phyloP scores from a whole-genome alignment of 345 rosid genomes.

The Laguncularia racemosa region DNA sequence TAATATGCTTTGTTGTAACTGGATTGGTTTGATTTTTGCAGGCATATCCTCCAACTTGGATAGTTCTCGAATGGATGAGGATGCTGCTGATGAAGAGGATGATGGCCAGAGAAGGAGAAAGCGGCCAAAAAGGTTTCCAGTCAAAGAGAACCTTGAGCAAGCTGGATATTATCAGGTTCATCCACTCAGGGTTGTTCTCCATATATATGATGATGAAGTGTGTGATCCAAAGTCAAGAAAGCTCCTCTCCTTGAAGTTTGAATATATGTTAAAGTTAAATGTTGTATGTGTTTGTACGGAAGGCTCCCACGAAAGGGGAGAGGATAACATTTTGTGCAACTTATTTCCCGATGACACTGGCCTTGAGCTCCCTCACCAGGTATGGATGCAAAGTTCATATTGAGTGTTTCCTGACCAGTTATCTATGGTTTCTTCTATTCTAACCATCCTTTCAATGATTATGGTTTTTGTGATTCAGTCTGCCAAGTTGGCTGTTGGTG shows the following conservation, averaged over 20 bases:
- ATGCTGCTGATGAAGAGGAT: conserved; percentile 71
- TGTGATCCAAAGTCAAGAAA: conserved; percentile 48
- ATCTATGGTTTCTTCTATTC: background rate
- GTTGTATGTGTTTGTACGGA: conserved; percentile 65
- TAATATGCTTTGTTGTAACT: too few species aligned
- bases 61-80: conserved; percentile 61
- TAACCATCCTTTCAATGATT: conserved; percentile 9
- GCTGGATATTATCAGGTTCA: conserved; percentile 53
- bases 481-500: conserved; percentile 67
- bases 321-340: conserved; percentile 49
- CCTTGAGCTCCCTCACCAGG: conserved; percentile 89
- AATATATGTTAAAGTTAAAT: conserved; percentile 74
- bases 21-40: conserved; percentile 12
- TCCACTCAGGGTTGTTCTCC: conserved; percentile 66
- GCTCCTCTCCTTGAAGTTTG: conserved; percentile 60
- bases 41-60: conserved; percentile 49
- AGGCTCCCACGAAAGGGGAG: conserved; percentile 49
- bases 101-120: conserved; percentile 77
- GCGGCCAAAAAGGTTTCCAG: conserved; percentile 54
- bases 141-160: conserved; percentile 51
- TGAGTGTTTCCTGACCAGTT: background rate
- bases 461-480: conserved; percentile 50
- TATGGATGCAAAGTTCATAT: conserved; percentile 13
- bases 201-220: conserved; percentile 51
- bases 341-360: conserved; percentile 82